Base-by-base conservation (phyloP, 2,329 filamentous ascomycete genomes). In the Calonectria naviculata region DNA sequence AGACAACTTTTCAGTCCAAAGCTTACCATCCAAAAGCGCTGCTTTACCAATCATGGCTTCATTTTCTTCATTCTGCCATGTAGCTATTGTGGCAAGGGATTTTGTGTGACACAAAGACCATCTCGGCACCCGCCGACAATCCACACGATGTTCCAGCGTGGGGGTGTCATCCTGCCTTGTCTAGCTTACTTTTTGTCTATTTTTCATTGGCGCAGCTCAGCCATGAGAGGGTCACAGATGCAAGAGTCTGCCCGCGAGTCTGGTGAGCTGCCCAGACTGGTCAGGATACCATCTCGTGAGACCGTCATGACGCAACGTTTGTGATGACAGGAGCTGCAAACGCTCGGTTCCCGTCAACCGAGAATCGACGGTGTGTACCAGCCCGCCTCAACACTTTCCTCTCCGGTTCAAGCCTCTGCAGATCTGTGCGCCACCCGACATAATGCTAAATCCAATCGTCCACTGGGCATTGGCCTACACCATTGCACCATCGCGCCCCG, bases 401-500 rank as follows among this genome's bases (percentile, higher is more conserved):
- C 67, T 52, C 49, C 19, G 12, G 52, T 34, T 28, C 36, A 31
- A 52, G 15, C 34, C 34, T 38, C 36, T 64, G 68, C 58, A 65
- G 70, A 76, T 76, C 72, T 29, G 38, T 29, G 70, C 75, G 71
- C 63, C 68, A 67, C 72, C 62, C 56, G 47, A 52, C 52, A 31
- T 41, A 19, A 47, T 38, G 19, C 60, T 47, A 31, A 61, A 58
- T 54, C 71, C 73, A 74, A 73, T 72, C 76, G 62, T 15, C 28
- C 15, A 29, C 6, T 8, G 36, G 29, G 17, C 8, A n/a, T 56
- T 58, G 49, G 49, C 38, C 66, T 36, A 56, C 42, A 36, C 31
- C 9, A 76, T 78, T 76, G 75, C 75, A 73, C 75, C 66, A 78
- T 78, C 67, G 56, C 65, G 65, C 76, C 76, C 75, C 75, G 70